Conservation (phyloP, 306 rosid genomes). For the Quercus alba region DNA sequence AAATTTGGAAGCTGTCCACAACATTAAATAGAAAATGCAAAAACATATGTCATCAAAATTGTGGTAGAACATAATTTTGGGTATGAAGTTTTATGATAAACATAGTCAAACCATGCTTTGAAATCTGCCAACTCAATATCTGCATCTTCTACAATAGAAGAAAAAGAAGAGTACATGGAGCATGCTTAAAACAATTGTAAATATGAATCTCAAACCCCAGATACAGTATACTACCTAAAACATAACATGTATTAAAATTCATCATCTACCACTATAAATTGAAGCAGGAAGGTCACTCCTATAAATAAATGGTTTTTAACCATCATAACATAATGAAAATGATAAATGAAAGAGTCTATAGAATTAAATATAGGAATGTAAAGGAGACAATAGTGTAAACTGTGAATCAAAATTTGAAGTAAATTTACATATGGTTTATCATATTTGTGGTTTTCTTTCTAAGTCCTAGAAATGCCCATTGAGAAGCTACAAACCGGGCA, state of each 20-base stretch:
- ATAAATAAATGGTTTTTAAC: too few relatives aligned
- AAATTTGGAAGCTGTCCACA: conserved; percentile 27
- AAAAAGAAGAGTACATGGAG: conserved; percentile 7
- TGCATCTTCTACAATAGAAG: conserved; percentile 38
- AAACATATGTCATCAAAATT: conserved; percentile 5
- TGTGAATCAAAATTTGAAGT: background rate
- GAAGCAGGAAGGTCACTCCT: too few relatives aligned
- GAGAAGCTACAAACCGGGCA: too few relatives aligned
- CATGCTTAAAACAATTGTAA: background rate
- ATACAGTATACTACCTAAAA: too few relatives aligned
- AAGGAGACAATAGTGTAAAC: background rate
- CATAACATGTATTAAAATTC: too few relatives aligned
- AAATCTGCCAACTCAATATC: conserved; percentile 65
- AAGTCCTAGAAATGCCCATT: too few relatives aligned
- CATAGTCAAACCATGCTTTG: conserved; percentile 41
- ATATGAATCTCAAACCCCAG: too few relatives aligned
- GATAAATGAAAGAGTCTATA: background rate
- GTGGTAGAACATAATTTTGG: conserved; percentile 40
- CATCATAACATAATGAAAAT: too few relatives aligned
- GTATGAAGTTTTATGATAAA: conserved; percentile 25
- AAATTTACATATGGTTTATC: too few relatives aligned
- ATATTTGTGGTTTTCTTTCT: too few relatives aligned
- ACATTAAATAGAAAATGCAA: background rate
- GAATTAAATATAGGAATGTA: background rate
- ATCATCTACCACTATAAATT: too few relatives aligned